Conservation (phyloP, 805 yeast species). For the Saccharomyces cerevisiae region DNA sequence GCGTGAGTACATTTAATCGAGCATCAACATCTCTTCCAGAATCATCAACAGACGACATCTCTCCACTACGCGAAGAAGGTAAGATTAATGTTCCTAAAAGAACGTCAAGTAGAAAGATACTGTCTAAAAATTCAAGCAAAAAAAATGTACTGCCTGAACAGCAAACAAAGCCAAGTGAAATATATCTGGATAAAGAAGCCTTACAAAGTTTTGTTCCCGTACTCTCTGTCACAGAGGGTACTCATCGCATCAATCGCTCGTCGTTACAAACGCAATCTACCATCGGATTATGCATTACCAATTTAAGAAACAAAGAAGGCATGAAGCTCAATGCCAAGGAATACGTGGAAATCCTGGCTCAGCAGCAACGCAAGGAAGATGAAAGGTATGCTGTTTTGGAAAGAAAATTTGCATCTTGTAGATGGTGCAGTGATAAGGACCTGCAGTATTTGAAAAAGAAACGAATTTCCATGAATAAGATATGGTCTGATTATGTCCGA, state of each 20-base stretch:
- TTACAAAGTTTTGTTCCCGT: background rate
- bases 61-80: background rate
- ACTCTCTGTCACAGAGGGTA: background rate
- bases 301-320: constrained; percentile 6
- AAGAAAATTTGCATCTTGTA: constrained; percentile 17
- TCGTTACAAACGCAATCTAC: background rate
- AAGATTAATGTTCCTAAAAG: background rate
- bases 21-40: background rate
- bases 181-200: background rate
- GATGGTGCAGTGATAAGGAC: constrained; percentile 27
- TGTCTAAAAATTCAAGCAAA: background rate
- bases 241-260: background rate
- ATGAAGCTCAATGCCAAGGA: constrained; percentile 14
- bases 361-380: constrained; percentile 25
- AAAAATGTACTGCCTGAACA: background rate
- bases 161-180: background rate
- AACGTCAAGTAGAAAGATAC: background rate
- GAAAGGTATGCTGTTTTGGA: constrained; percentile 22
- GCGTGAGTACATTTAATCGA: background rate
- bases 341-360: constrained; percentile 18
- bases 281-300: background rate
- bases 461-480: constrained; percentile 21
- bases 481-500: constrained; percentile 22
- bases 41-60: background rate
- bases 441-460: constrained; percentile 19